Evolutionary conservation across 352 stramenopile species (phyloP).

Genomic region (Globisporangium cylindrosporum): DNA sequence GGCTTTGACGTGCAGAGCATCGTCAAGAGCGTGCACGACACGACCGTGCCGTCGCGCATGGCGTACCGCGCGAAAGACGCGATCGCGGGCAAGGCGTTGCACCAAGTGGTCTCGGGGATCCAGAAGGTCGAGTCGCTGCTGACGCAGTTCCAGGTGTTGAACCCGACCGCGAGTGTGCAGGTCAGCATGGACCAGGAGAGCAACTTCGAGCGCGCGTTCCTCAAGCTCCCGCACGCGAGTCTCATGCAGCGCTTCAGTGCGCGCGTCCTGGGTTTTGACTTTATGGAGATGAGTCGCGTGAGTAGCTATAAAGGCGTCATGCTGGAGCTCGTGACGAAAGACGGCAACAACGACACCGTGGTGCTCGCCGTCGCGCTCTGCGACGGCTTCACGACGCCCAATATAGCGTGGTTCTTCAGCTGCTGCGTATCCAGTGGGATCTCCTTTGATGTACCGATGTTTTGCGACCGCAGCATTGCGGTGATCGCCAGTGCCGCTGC

Average conservation of each 20-base stretch:
- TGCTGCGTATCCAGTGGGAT: conserved; percentile 27
- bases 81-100: conserved; percentile 16
- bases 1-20: conserved; percentile 29
- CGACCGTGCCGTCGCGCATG: conserved; percentile 35
- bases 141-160: conserved; percentile 38
- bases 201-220: conserved; percentile 39
- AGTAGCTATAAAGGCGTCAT: conserved; percentile 33
- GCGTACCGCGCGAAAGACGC: conserved; percentile 28
- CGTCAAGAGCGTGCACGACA: conserved; percentile 35
- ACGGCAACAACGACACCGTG: conserved; percentile 39
- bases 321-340: conserved; percentile 33
- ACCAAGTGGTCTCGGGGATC: conserved; percentile 10
- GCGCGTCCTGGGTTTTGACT: conserved; percentile 29
- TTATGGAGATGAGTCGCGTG: conserved; percentile 25
- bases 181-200: conserved; percentile 25
- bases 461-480: conserved; percentile 28
- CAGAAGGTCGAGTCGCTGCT: conserved; percentile 48
- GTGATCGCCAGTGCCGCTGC: conserved; percentile 21
- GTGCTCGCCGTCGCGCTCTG: conserved; percentile 40
- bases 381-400: conserved; percentile 28
- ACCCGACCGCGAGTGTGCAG: conserved; percentile 27
- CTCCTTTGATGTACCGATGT: conserved; percentile 31
- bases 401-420: conserved; percentile 32
- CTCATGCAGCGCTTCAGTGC: conserved; percentile 25
- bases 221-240: conserved; percentile 36